Percentiles rank a stretch among this genome's conserved stretches.
Conservation (phyloP, 192 early-diverging fungal species). For the Gamsiella multidivaricata region DNA sequence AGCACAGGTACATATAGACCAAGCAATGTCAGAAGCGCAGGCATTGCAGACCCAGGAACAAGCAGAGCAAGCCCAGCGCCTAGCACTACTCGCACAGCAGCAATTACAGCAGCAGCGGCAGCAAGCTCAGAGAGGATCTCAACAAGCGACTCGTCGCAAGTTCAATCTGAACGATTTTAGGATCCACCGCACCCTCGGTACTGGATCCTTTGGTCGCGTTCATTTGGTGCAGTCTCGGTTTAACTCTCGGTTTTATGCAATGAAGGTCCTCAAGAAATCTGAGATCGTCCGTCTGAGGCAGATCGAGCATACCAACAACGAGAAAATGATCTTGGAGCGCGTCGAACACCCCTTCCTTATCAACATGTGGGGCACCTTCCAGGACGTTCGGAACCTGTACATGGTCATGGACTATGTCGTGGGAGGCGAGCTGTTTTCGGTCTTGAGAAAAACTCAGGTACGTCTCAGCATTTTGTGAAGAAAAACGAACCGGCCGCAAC, state of each 20-base stretch:
- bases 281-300: conserved; percentile 94
- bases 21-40: conserved; percentile 1
- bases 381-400: conserved; percentile 88
- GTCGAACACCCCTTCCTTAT: conserved; percentile 91
- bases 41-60: conserved; percentile 7
- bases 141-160: conserved; percentile 37
- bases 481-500: too few relatives aligned
- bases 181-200: conserved; percentile 89
- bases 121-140: conserved; percentile 4
- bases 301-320: conserved; percentile 96
- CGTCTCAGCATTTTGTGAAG: conserved; percentile 1
- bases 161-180: conserved; percentile 77
- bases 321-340: conserved; percentile 87
- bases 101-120: conserved; percentile 24
- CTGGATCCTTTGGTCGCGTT: conserved; percentile 95
- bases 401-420: conserved; percentile 94
- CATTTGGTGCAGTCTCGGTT: conserved; percentile 83
- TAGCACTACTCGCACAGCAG: conserved; percentile 22
- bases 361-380: conserved; percentile 87
- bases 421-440: conserved; percentile 89
- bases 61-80: conserved; percentile 9
- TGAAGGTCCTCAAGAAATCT: conserved; percentile 93
- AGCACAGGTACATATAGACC: conserved; percentile 1
- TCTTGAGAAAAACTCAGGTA: conserved; percentile 76
- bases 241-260: conserved; percentile 88